phyloP scores from a whole-genome alignment of 805 yeast genomes.

The Ogataea philodendri region DNA sequence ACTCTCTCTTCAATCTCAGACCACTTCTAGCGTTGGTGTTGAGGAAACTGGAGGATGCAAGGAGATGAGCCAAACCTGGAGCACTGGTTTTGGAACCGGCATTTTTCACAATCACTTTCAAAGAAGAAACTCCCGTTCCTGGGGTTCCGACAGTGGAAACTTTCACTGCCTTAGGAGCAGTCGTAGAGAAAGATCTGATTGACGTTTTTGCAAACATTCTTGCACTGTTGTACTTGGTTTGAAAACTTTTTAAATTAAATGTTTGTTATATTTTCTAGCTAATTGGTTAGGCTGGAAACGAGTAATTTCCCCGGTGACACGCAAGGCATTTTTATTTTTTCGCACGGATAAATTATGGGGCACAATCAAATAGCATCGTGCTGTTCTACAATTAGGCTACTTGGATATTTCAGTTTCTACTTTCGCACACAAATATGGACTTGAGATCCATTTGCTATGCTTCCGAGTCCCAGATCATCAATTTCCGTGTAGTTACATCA shows the following conservation, averaged over 20 bases:
- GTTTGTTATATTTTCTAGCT: conserved; percentile 14
- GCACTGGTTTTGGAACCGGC: conserved; percentile 77
- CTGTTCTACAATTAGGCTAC: no score
- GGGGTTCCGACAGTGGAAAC: conserved; percentile 40
- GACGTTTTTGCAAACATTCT: conserved; percentile 34
- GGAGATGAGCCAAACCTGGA: conserved; percentile 83
- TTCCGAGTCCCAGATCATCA: not conserved
- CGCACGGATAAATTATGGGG: conserved; percentile 1
- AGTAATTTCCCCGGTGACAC: conserved; percentile 4
- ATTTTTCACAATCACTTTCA: conserved; percentile 73
- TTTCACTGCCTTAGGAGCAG: conserved; percentile 46
- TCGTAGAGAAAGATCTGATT: conserved; percentile 37
- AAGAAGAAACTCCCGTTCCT: conserved; percentile 65
- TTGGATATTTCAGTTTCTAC: no score
- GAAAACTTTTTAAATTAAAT: conserved; percentile 11
- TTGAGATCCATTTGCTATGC: not conserved
- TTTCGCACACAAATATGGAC: no score
- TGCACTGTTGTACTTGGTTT: conserved; percentile 10
- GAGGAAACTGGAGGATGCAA: conserved; percentile 80
- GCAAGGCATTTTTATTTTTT: conserved; percentile 3
- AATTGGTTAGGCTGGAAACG: conserved; percentile 9
- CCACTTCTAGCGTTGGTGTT: conserved; percentile 83
- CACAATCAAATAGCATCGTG: not conserved
- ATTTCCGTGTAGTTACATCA: not conserved
- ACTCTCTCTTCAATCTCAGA: conserved; percentile 88